Evolutionary conservation across 768 basidiomycete genomes (phyloP), one percentile per base, ranked within the genome.

Genomic region (Rubroboletus pulcherrimus): DNA sequence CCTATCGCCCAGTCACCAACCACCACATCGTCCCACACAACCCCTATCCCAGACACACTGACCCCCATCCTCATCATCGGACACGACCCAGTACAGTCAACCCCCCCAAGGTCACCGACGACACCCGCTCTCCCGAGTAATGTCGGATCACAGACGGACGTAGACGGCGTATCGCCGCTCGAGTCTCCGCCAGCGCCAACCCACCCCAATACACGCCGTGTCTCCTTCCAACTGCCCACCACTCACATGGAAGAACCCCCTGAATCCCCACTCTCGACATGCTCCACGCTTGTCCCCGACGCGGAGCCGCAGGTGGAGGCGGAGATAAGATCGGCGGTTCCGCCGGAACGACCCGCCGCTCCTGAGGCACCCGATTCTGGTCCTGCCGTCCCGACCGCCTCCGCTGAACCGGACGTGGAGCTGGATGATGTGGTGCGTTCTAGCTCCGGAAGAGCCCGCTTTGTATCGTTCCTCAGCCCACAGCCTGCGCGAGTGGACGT

Each of bases 41-140:
- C 12, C 8, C 26, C 54, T 2, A 0, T 35, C 7, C 14, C 19
- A 15, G 44, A 14, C 14, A 4, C 51, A 3, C 51, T 37, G 0
- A 26, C 44, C 17, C 47, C 65, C 7, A 41, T 57, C 40, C 41
- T 63, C 19, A 35, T 68, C 47, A 62, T 68, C 41, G 60, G 38
- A 14, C 54, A 6, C 24, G 56, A 51, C n/a, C 24, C 39, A 10
- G 17, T 19, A 14, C 30, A 43, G 4, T 31, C 33, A 4, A 12
- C 24, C 3, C 14, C 21, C 30, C 10, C 44, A 35, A 1, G 21
- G 2, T 5, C 21, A 2, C 53, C 50, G 21, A 43, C 31, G 19
- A 33, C 34, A 2, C 53, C 38, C 29, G 35, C 34, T 1, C 55
- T 29, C 31, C 30, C 35, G 10, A 19, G 12, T 14, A 43, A 52